A percentile compares a stretch with the other conserved stretches of the same genome.
Conservation (phyloP, 139 green algal species). For the Asterochloris erici region DNA sequence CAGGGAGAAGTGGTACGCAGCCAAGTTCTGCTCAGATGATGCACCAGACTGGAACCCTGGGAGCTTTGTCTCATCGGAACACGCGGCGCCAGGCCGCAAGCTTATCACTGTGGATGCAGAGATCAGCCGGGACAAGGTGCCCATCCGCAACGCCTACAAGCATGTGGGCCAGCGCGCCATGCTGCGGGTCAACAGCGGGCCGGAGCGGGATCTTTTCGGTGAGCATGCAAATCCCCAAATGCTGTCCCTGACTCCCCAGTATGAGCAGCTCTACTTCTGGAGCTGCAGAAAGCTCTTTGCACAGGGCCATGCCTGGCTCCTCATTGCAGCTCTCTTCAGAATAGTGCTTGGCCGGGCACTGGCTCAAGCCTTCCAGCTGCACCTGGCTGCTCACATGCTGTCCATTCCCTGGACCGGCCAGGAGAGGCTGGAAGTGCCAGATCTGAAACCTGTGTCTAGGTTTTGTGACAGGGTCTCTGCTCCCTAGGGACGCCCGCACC, state of each 20-base stretch:
- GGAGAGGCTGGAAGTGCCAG: too few relatives aligned
- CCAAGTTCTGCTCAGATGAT: constrained; percentile 62
- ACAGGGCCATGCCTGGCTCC: too few relatives aligned
- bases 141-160: constrained; percentile 75
- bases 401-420: too few relatives aligned
- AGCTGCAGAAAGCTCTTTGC: too few relatives aligned
- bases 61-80: constrained; percentile 38
- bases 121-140: constrained; percentile 72
- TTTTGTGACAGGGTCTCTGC: too few relatives aligned
- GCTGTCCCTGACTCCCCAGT: background rate
- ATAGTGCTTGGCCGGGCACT: too few relatives aligned
- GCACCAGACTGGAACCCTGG: constrained; percentile 74
- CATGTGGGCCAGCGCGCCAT: constrained; percentile 55
- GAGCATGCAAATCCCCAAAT: background rate
- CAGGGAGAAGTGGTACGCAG: constrained; percentile 59
- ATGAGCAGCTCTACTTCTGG: too few relatives aligned
- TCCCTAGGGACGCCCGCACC: too few relatives aligned
- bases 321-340: too few relatives aligned
- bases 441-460: too few relatives aligned
- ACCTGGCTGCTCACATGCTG: too few relatives aligned
- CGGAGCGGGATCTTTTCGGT: constrained; percentile 29
- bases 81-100: constrained; percentile 25
- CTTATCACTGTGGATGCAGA: constrained; percentile 62
- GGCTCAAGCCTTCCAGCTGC: too few relatives aligned
- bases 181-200: constrained; percentile 61